Percentiles rank a stretch among this genome's conserved stretches.
Evolutionary conservation across 306 rosid genomes (phyloP).

Genomic region (Quillaja saponaria): DNA sequence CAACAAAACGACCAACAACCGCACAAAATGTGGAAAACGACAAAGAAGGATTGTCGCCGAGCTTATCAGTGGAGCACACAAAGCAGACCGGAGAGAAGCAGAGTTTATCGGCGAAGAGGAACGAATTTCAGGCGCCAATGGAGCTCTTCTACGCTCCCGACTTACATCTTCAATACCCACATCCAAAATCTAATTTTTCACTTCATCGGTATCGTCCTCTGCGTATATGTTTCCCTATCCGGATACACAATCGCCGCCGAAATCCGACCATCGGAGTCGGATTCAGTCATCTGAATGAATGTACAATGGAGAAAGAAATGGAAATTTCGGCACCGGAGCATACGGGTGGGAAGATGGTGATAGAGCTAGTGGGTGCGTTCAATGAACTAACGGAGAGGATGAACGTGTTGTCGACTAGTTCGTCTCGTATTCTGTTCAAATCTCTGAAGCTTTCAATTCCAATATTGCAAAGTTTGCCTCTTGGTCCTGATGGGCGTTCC

Average conservation of each 20-base stretch:
- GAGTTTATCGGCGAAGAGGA: too few relatives aligned
- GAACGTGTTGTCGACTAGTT: slow-evolving; percentile 54
- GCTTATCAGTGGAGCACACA: too few relatives aligned
- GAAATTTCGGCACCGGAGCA: slow-evolving; percentile 42
- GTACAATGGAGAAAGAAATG: neutral
- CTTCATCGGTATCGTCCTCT: neutral
- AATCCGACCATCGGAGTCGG: neutral
- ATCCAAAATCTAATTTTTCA: neutral
- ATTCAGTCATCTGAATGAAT: neutral
- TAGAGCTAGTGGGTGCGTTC: slow-evolving; percentile 89
- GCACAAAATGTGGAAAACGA: too few relatives aligned
- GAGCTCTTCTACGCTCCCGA: neutral
- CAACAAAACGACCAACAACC: too few relatives aligned
- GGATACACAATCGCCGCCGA: neutral
- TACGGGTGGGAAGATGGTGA: slow-evolving; percentile 82
- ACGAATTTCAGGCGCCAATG: too few relatives aligned
- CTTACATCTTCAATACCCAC: neutral
- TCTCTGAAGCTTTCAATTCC: slow-evolving; percentile 83
- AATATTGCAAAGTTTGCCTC: slow-evolving; percentile 55
- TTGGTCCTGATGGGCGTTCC: slow-evolving; percentile 70
- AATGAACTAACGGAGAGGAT: slow-evolving; percentile 72
- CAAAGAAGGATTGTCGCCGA: too few relatives aligned
- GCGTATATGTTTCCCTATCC: slow-evolving; percentile 6
- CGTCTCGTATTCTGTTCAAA: slow-evolving; percentile 69
- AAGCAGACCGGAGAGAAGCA: too few relatives aligned